Conservation (phyloP, 2,329 filamentous ascomycete genomes). For the Monascus ruber region DNA sequence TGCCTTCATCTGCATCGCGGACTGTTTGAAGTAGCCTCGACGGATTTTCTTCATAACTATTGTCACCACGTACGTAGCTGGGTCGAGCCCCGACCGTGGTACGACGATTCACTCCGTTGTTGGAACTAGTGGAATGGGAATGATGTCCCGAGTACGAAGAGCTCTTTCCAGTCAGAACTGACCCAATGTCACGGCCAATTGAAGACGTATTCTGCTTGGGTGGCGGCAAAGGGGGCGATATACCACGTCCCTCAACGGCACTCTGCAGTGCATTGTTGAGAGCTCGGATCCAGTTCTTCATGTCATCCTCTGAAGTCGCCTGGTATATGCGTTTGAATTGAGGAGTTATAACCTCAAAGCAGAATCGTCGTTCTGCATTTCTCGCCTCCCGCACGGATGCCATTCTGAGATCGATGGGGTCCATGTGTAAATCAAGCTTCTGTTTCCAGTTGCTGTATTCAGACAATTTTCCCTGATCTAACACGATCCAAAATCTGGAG, state of each 20-base stretch:
- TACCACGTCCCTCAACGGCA: constrained; percentile 72
- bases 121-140: constrained; percentile 30
- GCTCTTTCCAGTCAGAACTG: constrained; percentile 84
- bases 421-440: constrained; percentile 90
- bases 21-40: constrained; percentile 79
- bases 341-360: constrained; percentile 96
- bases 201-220: constrained; percentile 44
- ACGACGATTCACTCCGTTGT: constrained; percentile 60
- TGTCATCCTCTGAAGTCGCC: constrained; percentile 93
- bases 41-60: constrained; percentile 67
- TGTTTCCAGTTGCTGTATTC: constrained; percentile 99
- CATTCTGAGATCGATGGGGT: constrained; percentile 93
- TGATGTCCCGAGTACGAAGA: constrained; percentile 49
- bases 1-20: constrained; percentile 81
- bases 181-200: constrained; percentile 75
- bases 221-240: constrained; percentile 35
- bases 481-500: constrained; percentile 86
- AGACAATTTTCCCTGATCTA: constrained; percentile 91
- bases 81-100: constrained; percentile 88
- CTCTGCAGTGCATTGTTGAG: constrained; percentile 97
- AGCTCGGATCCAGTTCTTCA: constrained; percentile 90
- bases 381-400: constrained; percentile 92
- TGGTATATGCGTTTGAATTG: constrained; percentile 95
- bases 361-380: constrained; percentile 88
- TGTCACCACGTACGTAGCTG: constrained; percentile 54